phyloP scores from a whole-genome alignment of 495 filamentous ascomycete species.

The Aspergillus bridgeri region DNA sequence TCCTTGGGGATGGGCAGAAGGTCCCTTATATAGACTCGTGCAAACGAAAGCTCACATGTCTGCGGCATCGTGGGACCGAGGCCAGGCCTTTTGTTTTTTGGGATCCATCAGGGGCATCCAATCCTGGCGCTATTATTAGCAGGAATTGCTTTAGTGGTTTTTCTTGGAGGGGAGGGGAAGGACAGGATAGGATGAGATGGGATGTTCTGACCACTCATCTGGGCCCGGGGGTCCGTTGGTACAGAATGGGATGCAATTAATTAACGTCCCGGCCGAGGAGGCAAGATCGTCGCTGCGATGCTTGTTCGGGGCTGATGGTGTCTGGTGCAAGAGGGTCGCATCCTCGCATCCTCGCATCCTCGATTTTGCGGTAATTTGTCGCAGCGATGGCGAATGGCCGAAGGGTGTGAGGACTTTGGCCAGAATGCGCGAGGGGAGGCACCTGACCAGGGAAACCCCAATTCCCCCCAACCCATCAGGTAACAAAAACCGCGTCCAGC shows the following conservation, averaged over 20 bases:
- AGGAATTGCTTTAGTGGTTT: slow-evolving; percentile 6
- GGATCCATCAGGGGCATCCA: slow-evolving; percentile 14
- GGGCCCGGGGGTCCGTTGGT: slow-evolving; percentile 2
- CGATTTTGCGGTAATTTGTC: neutral
- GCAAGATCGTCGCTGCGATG: slow-evolving; percentile 8
- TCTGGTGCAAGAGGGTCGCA: neutral
- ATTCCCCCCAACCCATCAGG: neutral
- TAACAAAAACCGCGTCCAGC: neutral
- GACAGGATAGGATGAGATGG: neutral
- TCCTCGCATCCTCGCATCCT: neutral
- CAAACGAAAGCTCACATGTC: slow-evolving; percentile 17
- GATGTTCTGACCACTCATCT: slow-evolving; percentile 1
- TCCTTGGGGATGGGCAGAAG: neutral
- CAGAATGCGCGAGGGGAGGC: neutral
- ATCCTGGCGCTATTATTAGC: slow-evolving; percentile 10
- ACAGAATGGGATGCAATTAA: slow-evolving; percentile 1
- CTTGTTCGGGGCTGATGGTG: slow-evolving; percentile 7
- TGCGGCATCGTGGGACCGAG: slow-evolving; percentile 8
- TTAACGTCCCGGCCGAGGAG: neutral
- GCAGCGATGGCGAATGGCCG: neutral
- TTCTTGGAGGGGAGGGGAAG: neutral
- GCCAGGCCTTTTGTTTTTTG: slow-evolving; percentile 1
- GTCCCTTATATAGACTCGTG: slow-evolving; percentile 18
- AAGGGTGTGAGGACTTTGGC: neutral
- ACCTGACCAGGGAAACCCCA: neutral